Evolutionary conservation across 352 stramenopile genomes (phyloP).

Genomic region (Phytopythium mirpurense): DNA sequence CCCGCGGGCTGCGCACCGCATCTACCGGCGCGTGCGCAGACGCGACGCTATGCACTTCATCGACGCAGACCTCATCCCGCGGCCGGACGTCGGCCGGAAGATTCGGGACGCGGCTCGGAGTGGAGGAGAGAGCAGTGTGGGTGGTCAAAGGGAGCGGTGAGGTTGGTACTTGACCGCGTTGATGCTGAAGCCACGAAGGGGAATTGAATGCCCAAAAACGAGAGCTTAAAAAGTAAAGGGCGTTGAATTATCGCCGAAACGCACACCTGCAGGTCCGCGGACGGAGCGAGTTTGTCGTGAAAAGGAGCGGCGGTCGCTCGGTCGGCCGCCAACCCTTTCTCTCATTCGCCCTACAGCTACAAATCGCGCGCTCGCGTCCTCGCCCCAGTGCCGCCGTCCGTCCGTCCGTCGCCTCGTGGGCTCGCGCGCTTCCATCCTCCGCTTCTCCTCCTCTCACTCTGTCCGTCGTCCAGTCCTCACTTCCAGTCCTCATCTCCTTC

Average conservation of each 20-base stretch:
- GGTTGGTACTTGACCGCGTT: not conserved
- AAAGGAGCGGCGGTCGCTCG: not conserved
- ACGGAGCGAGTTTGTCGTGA: not conserved
- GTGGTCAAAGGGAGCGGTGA: no score
- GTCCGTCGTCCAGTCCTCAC: not conserved
- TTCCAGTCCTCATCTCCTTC: not conserved
- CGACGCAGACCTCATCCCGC: slow-evolving; percentile 53
- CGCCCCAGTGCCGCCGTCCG: not conserved
- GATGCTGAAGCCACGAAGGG: not conserved
- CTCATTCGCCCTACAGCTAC: slow-evolving; percentile 33
- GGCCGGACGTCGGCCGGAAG: slow-evolving; percentile 13
- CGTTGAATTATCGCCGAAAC: slow-evolving; percentile 2
- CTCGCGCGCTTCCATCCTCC: not conserved
- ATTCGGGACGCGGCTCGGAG: not conserved
- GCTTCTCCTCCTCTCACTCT: not conserved
- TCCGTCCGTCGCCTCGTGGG: not conserved
- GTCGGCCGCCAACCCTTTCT: not conserved
- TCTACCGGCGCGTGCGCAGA: slow-evolving; percentile 46
- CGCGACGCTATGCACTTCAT: slow-evolving; percentile 54
- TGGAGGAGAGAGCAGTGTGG: not conserved
- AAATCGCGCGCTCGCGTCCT: slow-evolving; percentile 12
- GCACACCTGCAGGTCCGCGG: not conserved
- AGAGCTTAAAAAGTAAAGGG: not conserved
- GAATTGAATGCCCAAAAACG: not conserved
- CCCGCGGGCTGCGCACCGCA: slow-evolving; percentile 30